These are phyloP conservation scores for Sporothrix schenckii DNA, from an alignment of 2,329 filamentous ascomycete species.

Conservation along the genomic window DNA sequence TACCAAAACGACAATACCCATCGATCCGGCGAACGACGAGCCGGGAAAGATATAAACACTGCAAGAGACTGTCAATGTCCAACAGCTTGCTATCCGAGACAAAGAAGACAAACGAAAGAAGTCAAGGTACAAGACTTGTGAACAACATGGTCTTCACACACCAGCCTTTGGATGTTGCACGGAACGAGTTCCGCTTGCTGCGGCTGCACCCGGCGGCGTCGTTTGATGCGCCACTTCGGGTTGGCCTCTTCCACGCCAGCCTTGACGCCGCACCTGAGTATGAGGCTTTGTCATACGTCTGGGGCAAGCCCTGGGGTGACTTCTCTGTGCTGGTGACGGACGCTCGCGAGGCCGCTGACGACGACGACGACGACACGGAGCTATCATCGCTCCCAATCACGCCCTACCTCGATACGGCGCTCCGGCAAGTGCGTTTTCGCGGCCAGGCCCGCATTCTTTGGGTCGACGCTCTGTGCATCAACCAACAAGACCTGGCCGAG, in stretches of 20 bases:
- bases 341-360: neutral
- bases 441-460: constrained; percentile 30
- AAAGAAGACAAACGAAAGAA: neutral
- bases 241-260: constrained; percentile 22
- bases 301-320: constrained; percentile 28
- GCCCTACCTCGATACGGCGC: constrained; percentile 32
- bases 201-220: constrained; percentile 28
- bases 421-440: constrained; percentile 30
- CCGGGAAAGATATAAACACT: neutral
- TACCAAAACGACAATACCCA: neutral
- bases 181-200: constrained; percentile 33
- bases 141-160: constrained; percentile 19
- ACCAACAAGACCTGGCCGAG: constrained; percentile 33
- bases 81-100: neutral
- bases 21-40: neutral
- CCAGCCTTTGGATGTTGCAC: constrained; percentile 1
- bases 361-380: neutral
- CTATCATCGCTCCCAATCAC: constrained; percentile 21
- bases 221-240: constrained; percentile 20
- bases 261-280: constrained; percentile 28
- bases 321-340: constrained; percentile 28
- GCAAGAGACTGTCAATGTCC: neutral
- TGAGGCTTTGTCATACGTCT: constrained; percentile 36
- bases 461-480: constrained; percentile 37
- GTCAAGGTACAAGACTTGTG: neutral